Evolutionary conservation across 2,329 filamentous ascomycete species (phyloP), one percentile per base, ranked within the genome.

Genomic region (Lasiodiplodia gonubiensis): DNA sequence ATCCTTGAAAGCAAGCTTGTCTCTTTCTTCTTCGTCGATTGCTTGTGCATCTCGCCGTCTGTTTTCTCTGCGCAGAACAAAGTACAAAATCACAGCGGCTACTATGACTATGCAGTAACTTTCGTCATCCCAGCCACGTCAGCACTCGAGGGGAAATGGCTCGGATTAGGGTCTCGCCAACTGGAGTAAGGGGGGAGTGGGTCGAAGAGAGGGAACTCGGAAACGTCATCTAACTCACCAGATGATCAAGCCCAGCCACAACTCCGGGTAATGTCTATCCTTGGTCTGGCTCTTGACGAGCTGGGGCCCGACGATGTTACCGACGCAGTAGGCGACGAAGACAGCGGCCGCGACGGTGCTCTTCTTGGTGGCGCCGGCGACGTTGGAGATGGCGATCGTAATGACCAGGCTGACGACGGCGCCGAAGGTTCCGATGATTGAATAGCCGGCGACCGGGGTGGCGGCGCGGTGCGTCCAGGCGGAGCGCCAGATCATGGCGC

Each of bases 291-390:
- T 88, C 71, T 48, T 61, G 57, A 61, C 57, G 37, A 61, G 57
- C 57, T 61, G 57, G 6, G 57, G 57, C 16, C 57, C 57, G 25
- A 61, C 57, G 57, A 61, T 61, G 42, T 61, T 61, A 10, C 57
- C 57, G 39, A 61, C 42, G 39, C 57, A 61, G 39, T 61, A 61
- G 25, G 57, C 57, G 21, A 61, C 57, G 25, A 61, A 61, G 57
- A 86, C 86, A 49, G 93, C 86, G 48, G 93, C 88, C 0, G 90
- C 89, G 84, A 91, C 92, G 72, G 90, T 89, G 70, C 88, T 90
- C 82, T 93, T 93, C 80, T 93, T 93, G 0, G 90, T 93, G 27
- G 90, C 86, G n/a, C 91, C 91, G 0, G 90, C 90, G 0, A 93
- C 89, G 70, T 93, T 93, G 12, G 86, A 86, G 82, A 86, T 86